phyloP scores from a whole-genome alignment of 148 eudicot genomes.

The Vaccinium corymbosum region DNA sequence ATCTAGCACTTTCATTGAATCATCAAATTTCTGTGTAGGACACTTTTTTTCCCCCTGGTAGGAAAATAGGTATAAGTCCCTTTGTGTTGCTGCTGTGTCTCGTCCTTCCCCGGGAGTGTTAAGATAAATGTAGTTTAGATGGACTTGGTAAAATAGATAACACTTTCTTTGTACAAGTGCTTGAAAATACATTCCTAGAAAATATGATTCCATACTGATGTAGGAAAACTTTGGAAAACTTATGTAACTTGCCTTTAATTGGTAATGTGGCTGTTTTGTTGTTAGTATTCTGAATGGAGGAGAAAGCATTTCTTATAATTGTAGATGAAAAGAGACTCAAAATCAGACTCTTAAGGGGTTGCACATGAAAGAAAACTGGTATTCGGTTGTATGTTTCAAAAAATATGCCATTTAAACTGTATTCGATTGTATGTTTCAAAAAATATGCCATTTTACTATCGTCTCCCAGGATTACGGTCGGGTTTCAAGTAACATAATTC shows the following conservation, averaged over 20 bases:
- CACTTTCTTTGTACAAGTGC: background rate
- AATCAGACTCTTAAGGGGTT: background rate
- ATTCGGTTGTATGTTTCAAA: background rate
- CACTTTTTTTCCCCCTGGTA: background rate
- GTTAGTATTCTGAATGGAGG: background rate
- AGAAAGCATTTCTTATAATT: background rate
- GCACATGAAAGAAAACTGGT: background rate
- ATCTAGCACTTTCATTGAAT: background rate
- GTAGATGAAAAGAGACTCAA: background rate
- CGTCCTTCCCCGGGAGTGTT: background rate
- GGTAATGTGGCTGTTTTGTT: background rate
- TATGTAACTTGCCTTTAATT: background rate
- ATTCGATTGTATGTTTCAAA: background rate
- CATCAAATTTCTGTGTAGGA: background rate
- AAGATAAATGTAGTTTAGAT: background rate
- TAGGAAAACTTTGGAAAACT: background rate
- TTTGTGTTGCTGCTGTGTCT: background rate
- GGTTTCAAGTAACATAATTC: background rate
- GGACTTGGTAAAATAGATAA: background rate
- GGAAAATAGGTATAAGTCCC: background rate
- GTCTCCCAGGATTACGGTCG: background rate
- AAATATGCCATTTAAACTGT: background rate
- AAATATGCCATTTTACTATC: background rate
- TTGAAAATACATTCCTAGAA: background rate
- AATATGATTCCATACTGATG: background rate